Conservation (phyloP, 495 filamentous ascomycete genomes). For the Trichocladium antarcticum region DNA sequence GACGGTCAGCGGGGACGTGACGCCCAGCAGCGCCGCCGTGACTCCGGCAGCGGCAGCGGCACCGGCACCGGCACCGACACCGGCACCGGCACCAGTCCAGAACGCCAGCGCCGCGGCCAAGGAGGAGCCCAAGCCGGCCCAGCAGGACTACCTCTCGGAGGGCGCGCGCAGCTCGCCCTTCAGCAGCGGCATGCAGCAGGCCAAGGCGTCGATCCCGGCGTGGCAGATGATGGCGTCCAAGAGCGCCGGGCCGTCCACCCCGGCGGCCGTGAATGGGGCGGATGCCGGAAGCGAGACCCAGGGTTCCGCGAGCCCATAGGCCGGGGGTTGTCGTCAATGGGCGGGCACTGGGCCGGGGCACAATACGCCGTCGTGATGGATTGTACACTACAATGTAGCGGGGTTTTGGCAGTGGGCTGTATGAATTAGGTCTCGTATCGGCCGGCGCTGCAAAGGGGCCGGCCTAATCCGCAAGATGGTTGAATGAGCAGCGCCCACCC, state of each 20-base stretch:
- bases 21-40: slow-evolving; percentile 21
- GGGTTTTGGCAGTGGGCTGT: background rate
- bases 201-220: slow-evolving; percentile 66
- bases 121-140: slow-evolving; percentile 30
- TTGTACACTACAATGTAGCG: slow-evolving; percentile 1
- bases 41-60: slow-evolving; percentile 23
- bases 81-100: too few species aligned
- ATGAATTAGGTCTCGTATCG: background rate
- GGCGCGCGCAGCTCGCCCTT: slow-evolving; percentile 27
- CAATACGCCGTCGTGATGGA: too few species aligned
- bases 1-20: slow-evolving; percentile 24
- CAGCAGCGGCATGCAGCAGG: slow-evolving; percentile 31
- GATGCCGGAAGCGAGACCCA: slow-evolving; percentile 12
- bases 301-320: slow-evolving; percentile 21
- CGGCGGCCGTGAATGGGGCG: slow-evolving; percentile 19
- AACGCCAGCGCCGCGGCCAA: slow-evolving; percentile 12
- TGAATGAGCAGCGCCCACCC: too few species aligned
- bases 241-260: slow-evolving; percentile 25
- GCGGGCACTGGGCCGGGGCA: too few species aligned
- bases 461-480: background rate
- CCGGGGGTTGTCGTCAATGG: too few species aligned
- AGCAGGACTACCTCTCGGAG: slow-evolving; percentile 26
- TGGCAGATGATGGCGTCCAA: slow-evolving; percentile 78
- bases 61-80: too few species aligned
- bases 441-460: background rate